Evolutionary conservation across 768 basidiomycete genomes (phyloP).

Genomic region (Rhodotorula kratochvilovae): DNA sequence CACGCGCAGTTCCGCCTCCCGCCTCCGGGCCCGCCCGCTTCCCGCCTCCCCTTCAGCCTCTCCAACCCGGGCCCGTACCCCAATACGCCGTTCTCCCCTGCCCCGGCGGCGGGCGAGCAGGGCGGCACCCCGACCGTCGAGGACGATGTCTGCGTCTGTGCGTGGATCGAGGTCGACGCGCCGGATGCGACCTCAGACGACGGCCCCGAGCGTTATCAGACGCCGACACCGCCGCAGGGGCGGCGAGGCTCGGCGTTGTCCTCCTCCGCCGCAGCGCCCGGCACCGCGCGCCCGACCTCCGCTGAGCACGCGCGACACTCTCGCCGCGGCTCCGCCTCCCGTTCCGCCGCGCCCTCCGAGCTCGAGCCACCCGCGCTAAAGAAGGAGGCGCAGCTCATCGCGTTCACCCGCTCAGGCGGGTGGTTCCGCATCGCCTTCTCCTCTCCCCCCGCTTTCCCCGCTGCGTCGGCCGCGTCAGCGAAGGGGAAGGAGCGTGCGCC

Average conservation of each 20-base stretch:
- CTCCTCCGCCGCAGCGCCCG: background rate
- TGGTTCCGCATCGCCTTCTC: constrained; percentile 76
- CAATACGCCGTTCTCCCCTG: constrained; percentile 49
- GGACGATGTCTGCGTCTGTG: constrained; percentile 47
- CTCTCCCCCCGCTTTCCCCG: no score
- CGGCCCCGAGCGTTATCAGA: background rate
- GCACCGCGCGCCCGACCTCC: no score
- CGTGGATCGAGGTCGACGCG: constrained; percentile 45
- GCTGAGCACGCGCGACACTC: no score
- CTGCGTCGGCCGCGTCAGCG: no score
- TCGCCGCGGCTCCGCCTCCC: no score
- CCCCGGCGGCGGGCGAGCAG: constrained; percentile 47
- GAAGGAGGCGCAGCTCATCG: constrained; percentile 69
- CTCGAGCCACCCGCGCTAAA: background rate
- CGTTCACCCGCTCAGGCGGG: constrained; percentile 80
- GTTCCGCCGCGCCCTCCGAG: no score
- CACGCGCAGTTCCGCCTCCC: constrained; percentile 90
- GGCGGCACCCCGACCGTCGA: constrained; percentile 48
- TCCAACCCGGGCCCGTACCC: constrained; percentile 57
- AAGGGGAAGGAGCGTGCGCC: constrained; percentile 55
- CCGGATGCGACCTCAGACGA: background rate
- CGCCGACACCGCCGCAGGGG: no score
- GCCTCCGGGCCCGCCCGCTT: constrained; percentile 67
- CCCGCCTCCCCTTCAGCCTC: constrained; percentile 54
- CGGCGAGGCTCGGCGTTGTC: background rate